Evolutionary conservation across 139 green algal species (phyloP), one percentile per base, ranked within the genome.

Genomic region (Tetraselmis striata): DNA sequence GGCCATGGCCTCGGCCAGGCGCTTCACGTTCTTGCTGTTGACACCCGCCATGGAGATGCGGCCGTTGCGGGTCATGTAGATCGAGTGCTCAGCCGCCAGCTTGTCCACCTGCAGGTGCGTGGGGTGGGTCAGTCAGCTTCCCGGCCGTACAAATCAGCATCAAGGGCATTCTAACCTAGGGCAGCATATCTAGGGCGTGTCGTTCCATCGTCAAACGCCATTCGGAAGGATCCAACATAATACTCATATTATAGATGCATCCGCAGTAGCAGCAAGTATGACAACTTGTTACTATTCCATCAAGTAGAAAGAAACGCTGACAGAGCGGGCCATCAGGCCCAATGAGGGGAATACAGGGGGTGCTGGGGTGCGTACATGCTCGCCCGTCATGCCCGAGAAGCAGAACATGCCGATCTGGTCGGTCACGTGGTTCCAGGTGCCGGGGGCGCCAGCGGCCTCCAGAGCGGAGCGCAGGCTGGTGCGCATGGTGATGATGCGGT

Each of bases 381-480:
- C 85, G 18, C 81, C 80, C 0, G 85, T 88, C 80, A 95, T 87
- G 59, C 91, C 91, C 23, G 85, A 88, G 88, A 92, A 97, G 81
- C 85, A 91, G 89, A 97, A 96, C 93, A 98, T 98, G 79, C 95
- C 95, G 82, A 98, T 98, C 89, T 98, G 94, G 76, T 94, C 86
- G 2, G 91, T 94, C 78, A 98, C 86, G 85, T 97, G 94, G 27
- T 93, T 83, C 94, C 94, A 98, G 74, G 88, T 83, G 1, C 88
- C 87, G 1, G 90, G 81, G 77, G 87, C 92, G 80, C 85, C 86
- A 22, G 80, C 67, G 1, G 45, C 76, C 84, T 98, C 91, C 2
- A 98, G 83, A 30, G 88, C 85, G 31, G 91, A 29, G 25, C 91
- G 85, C 84, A 97, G 89, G 78, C 90, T 83, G 0, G 59, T 76